phyloP scores from a whole-genome alignment of 176 grass and related monocot species.

The Stipa capillata region DNA sequence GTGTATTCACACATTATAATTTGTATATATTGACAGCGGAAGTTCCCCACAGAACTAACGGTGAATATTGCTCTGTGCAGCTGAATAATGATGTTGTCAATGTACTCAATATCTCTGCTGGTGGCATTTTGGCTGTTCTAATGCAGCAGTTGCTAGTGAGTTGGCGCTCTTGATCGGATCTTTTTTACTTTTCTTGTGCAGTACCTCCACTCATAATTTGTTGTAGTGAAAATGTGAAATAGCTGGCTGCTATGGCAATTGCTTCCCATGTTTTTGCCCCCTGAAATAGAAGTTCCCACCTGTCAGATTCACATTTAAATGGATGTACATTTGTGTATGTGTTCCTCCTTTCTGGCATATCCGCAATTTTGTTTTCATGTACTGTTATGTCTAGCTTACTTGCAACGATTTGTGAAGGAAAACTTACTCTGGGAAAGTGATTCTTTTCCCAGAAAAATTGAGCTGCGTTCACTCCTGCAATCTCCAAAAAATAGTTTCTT shows the following conservation, averaged over 20 bases:
- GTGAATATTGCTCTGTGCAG: slow-evolving; percentile 32
- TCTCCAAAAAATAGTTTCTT: not conserved
- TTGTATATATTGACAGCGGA: not conserved
- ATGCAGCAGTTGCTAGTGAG: slow-evolving; percentile 50
- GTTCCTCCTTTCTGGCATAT: not conserved
- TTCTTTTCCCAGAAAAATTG: not conserved
- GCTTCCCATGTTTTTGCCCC: not conserved
- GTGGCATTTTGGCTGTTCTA: slow-evolving; percentile 58
- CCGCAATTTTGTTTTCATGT: not conserved
- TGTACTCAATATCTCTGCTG: slow-evolving; percentile 73
- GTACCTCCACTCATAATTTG: not conserved
- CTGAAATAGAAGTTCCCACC: not conserved
- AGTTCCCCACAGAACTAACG: slow-evolving; percentile 3
- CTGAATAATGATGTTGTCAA: slow-evolving; percentile 92
- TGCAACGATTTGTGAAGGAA: not conserved
- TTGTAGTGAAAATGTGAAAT: not conserved
- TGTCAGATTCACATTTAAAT: not conserved
- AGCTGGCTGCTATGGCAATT: not conserved
- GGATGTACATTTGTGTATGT: not conserved
- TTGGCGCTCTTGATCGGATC: slow-evolving; percentile 14
- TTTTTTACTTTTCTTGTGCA: not conserved
- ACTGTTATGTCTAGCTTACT: not conserved
- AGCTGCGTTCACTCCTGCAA: not conserved
- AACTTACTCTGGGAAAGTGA: not conserved
- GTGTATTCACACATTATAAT: not conserved